Evolutionary conservation across 1,139 yeast species (phyloP), one percentile per base, ranked within the genome.

Genomic region (Yamadazyma blattariae): DNA sequence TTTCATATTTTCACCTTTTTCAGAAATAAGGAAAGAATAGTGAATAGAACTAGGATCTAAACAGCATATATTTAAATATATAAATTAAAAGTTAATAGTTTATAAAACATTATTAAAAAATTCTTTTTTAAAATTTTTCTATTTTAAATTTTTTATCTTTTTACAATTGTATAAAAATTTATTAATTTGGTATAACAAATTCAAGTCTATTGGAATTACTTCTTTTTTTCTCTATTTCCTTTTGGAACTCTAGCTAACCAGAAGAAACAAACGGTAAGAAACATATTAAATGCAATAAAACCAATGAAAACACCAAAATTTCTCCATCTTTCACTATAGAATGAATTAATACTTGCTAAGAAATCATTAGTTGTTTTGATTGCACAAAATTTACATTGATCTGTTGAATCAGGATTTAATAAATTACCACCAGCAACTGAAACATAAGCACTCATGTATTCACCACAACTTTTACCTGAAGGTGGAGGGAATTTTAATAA

Each of bases 161-260:
- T n/a, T n/a, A n/a, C n/a, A n/a, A n/a, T n/a, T n/a, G n/a, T n/a
- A n/a, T n/a, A n/a, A n/a, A n/a, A n/a, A n/a, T n/a, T n/a, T n/a
- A n/a, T n/a, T n/a, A n/a, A n/a, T n/a, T n/a, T n/a, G n/a, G n/a
- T n/a, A n/a, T n/a, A n/a, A n/a, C n/a, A n/a, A n/a, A n/a, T n/a
- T n/a, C n/a, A n/a, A n/a, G n/a, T n/a, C n/a, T n/a, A n/a, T n/a
- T 12, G 21, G n/a, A n/a, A 24, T 14, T 39, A 30, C 39, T 46
- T 42, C 46, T 51, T 53, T 46, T 52, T 54, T 38, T 49, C 46
- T 45, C 60, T 48, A 40, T 45, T 48, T 27, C 62, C 59, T 44
- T 64, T 67, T 40, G 95, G 95, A 39, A 85, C 95, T 64, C 95
- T 77, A 11, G 79, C 76, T 34, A 82, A 57, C 80, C 85, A 86